These are phyloP conservation scores for Cenchrus fungigraminus DNA, from an alignment of 176 grass and related monocot species.

Conservation along the genomic window DNA sequence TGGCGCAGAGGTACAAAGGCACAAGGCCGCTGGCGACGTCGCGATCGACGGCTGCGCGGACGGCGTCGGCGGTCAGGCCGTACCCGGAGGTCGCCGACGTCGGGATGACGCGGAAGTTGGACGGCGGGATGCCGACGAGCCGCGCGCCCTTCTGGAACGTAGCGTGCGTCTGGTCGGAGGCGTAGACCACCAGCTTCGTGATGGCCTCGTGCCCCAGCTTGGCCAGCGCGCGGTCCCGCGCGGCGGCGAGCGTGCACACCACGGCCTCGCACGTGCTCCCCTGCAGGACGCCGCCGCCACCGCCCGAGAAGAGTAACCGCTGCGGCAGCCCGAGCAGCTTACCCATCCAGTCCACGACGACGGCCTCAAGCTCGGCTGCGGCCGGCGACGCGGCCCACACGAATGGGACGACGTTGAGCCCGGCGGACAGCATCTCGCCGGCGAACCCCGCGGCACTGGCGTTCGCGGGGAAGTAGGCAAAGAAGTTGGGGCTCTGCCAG, in stretches of 20 bases:
- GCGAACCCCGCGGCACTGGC: too few species aligned
- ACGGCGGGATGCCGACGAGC: conserved; percentile 48
- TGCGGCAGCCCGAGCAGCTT: conserved; percentile 23
- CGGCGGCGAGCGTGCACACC: conserved; percentile 49
- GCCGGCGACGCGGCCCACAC: conserved; percentile 56
- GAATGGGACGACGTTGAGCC: conserved; percentile 56
- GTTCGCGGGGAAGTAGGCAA: too few species aligned
- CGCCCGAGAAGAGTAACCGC: conserved; percentile 41
- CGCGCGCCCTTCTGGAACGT: conserved; percentile 52
- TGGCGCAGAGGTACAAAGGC: conserved; percentile 53
- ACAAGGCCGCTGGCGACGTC: conserved; percentile 42
- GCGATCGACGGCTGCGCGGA: conserved; percentile 1
- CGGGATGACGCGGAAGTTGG: conserved; percentile 48
- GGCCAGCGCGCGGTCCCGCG: conserved; percentile 35
- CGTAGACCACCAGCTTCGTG: conserved; percentile 44
- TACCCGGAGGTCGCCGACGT: conserved; percentile 20
- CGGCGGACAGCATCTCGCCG: conserved; percentile 61
- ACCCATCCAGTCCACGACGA: conserved; percentile 57
- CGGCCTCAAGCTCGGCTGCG: conserved; percentile 47
- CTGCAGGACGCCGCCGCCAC: conserved; percentile 52
- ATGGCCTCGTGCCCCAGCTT: conserved; percentile 29
- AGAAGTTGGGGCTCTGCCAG: too few species aligned
- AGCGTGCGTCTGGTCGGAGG: conserved; percentile 57
- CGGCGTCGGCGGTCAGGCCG: neutral
- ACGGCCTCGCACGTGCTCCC: conserved; percentile 63